phyloP scores from a whole-genome alignment of 1,139 yeast genomes.

The Kurtzmaniella quercitrusa region DNA sequence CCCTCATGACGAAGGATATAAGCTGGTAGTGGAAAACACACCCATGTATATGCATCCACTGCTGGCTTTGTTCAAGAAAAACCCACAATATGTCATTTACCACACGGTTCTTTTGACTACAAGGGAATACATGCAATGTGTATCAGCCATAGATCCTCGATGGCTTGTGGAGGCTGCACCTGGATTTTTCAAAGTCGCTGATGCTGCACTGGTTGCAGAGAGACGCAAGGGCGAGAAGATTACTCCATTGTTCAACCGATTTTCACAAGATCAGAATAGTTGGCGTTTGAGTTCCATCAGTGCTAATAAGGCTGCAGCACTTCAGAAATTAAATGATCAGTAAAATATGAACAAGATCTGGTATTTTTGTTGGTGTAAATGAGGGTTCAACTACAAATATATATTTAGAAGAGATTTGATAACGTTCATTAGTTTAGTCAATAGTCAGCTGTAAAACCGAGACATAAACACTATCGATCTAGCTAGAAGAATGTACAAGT shows the following conservation, averaged over 20 bases:
- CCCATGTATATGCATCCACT: conserved; percentile 88
- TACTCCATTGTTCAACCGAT: conserved; percentile 59
- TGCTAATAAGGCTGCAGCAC: conserved; percentile 28
- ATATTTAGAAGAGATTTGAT: too few species aligned
- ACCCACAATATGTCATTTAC: conserved; percentile 76
- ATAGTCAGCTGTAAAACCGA: too few species aligned
- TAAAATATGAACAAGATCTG: conserved; percentile 4
- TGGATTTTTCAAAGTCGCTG: conserved; percentile 67
- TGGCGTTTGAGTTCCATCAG: conserved; percentile 42
- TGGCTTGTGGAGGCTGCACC: conserved; percentile 91
- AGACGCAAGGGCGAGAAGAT: conserved; percentile 45
- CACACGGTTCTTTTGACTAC: conserved; percentile 80
- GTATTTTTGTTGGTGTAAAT: too few species aligned
- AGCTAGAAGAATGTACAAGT: too few species aligned
- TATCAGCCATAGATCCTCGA: conserved; percentile 72
- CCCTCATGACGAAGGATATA: conserved; percentile 67
- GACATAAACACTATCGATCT: too few species aligned
- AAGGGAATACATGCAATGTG: conserved; percentile 89
- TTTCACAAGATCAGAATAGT: conserved; percentile 42
- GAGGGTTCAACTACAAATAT: too few species aligned
- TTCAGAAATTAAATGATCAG: conserved; percentile 3
- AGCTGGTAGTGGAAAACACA: conserved; percentile 72
- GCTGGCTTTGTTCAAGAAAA: conserved; percentile 70
- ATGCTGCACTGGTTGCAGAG: conserved; percentile 30
- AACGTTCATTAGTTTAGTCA: too few species aligned